Evolutionary conservation across 73 alveolate genomes (phyloP).

Genomic region (Paramecium tetraurelia): DNA sequence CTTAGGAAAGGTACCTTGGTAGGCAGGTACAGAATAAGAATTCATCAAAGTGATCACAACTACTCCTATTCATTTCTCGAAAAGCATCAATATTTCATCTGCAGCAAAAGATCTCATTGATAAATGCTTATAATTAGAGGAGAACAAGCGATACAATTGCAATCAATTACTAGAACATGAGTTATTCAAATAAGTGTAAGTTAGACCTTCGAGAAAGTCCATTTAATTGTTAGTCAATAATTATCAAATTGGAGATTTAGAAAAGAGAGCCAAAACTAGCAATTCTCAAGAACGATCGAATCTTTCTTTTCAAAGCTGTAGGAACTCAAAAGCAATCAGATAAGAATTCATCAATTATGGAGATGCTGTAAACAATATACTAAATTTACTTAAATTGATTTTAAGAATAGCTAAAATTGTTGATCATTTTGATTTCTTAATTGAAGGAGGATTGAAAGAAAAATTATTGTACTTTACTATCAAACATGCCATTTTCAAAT

Average conservation of each 20-base stretch:
- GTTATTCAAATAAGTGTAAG: neutral
- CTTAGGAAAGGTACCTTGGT: conserved; percentile 70
- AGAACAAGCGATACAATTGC: neutral
- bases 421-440: conserved; percentile 13
- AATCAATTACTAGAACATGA: neutral
- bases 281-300: neutral
- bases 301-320: neutral
- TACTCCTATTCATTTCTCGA: conserved; percentile 46
- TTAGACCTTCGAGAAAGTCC: neutral
- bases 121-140: conserved; percentile 34
- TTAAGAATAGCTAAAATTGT: conserved; percentile 7
- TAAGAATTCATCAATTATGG: neutral
- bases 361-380: neutral
- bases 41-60: conserved; percentile 10
- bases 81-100: neutral
- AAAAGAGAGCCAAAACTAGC: neutral
- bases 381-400: neutral
- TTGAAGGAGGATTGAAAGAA: neutral
- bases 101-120: conserved; percentile 7
- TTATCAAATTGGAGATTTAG: neutral
- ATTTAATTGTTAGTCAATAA: neutral
- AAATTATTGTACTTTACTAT: neutral
- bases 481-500: conserved; percentile 8
- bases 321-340: neutral
- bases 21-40: conserved; percentile 66